These are phyloP conservation scores for Mollisiaceae sp. DNA, from an alignment of 2,329 filamentous ascomycete genomes.

Conservation along the genomic window DNA sequence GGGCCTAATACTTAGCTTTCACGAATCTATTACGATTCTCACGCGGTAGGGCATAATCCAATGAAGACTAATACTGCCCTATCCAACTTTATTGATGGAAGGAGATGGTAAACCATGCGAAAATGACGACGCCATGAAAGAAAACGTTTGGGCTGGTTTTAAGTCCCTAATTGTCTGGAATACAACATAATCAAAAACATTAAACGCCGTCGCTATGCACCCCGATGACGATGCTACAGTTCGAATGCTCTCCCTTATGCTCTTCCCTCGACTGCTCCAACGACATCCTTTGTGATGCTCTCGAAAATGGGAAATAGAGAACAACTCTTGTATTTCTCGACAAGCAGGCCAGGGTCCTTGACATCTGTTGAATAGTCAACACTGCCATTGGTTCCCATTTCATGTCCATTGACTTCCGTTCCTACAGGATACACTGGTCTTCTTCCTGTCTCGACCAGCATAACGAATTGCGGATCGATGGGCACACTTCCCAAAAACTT, in stretches of 20 bases:
- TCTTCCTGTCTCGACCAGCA: slow-evolving; percentile 77
- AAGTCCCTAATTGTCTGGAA: not conserved
- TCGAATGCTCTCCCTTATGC: not conserved
- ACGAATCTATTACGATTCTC: not conserved
- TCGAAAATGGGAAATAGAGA: slow-evolving; percentile 73
- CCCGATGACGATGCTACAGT: not conserved
- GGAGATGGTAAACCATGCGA: too few relatives aligned
- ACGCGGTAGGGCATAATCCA: not conserved
- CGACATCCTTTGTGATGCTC: slow-evolving; percentile 62
- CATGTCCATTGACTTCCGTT: slow-evolving; percentile 63
- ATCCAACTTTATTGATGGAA: too few relatives aligned
- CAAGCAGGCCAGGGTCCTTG: slow-evolving; percentile 55
- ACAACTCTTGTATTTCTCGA: slow-evolving; percentile 75
- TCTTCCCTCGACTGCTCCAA: slow-evolving; percentile 41
- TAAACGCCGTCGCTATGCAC: slow-evolving; percentile 14
- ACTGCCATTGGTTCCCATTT: slow-evolving; percentile 47
- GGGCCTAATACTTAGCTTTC: not conserved
- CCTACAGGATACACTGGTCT: slow-evolving; percentile 72
- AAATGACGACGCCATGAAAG: not conserved
- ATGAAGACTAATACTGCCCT: not conserved
- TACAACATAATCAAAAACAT: not conserved
- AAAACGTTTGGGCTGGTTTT: not conserved
- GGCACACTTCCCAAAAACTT: slow-evolving; percentile 86
- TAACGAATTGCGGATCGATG: slow-evolving; percentile 90
- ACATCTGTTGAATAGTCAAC: slow-evolving; percentile 39